Base-by-base conservation (phyloP, 2,329 filamentous ascomycete genomes). In the Karstenula rhodostoma region DNA sequence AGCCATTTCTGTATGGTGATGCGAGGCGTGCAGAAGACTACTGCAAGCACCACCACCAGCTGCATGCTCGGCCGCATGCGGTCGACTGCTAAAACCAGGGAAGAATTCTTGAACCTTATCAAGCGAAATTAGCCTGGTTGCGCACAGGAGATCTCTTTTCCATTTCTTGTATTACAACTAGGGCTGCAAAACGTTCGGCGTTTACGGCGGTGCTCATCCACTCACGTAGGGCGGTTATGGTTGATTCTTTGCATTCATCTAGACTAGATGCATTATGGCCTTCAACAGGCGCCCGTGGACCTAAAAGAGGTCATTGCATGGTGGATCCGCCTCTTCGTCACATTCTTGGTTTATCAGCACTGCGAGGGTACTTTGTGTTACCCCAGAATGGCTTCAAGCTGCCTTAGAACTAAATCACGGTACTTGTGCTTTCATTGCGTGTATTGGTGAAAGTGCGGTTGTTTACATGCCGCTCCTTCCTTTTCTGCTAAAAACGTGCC, bases 1-100 rank as follows among this genome's bases (percentile, higher is more conserved):
- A 94, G 89, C 73, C 95, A 99, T 80, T 83, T 98, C 49, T 99
- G 95, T 83, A 99, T 98, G 94, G 93, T 97, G 17, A 98, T 97
- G 94, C 88, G 95, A 49, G 95, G 95, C n/a, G 94, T 99, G 10
- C 88, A 97, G 77, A 97, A 99, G 84, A 93, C 93, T 0, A 87
- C 85, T 43, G 89, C 91, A 53, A 90, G 87, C 19, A 98, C 95
- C 7, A 95, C 96, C 40, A 99, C 95, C 19, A 97, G 93, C 82
- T 98, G 94, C 77, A 96, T 99, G 80, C 86, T 98, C n/a, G 95
- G 95, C 42, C 94, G 93, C 72, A 96, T 99, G 84, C 90, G 97
- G 74, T 90, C 89, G 62, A 93, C 92, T 70, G 92, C 93, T 62
- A 97, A 97, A 85, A 97, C 94, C 12, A 85, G 95, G 70, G 96